A percentile compares a stretch with the other conserved stretches of the same genome.
These are phyloP conservation scores for Penicillium expansum DNA, from an alignment of 2,329 filamentous ascomycete genomes.

Conservation along the genomic window DNA sequence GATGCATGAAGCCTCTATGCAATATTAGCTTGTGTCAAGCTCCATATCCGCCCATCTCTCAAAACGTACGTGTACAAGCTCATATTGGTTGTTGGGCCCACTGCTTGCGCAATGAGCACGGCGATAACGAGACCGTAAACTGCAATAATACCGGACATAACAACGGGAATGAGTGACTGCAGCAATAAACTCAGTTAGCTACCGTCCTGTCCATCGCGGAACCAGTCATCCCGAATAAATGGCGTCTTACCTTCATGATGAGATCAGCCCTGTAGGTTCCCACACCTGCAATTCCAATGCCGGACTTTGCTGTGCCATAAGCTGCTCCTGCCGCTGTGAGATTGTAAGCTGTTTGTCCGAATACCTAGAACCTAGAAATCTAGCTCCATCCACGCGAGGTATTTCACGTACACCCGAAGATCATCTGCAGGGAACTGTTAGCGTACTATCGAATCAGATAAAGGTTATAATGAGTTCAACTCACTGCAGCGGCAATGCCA, in stretches of 20 bases:
- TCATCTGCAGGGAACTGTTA: constrained; percentile 44
- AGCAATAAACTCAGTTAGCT: constrained; percentile 19
- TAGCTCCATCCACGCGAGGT: constrained; percentile 7
- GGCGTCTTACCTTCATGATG: constrained; percentile 61
- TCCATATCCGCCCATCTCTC: not conserved
- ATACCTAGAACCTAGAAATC: not conserved
- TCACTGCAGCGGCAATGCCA: constrained; percentile 50
- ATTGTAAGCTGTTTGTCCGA: constrained; percentile 20
- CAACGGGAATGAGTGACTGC: constrained; percentile 51
- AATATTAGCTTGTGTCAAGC: constrained; percentile 25
- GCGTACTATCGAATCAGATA: constrained; percentile 11
- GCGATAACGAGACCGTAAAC: constrained; percentile 97
- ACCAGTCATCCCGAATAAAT: not conserved
- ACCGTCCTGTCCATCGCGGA: not conserved
- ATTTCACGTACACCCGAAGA: constrained; percentile 50
- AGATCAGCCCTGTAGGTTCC: constrained; percentile 64
- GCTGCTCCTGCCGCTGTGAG: constrained; percentile 60
- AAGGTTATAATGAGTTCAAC: constrained; percentile 19
- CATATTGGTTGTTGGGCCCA: constrained; percentile 69
- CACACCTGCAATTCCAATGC: constrained; percentile 66
- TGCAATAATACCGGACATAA: constrained; percentile 99
- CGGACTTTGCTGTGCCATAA: constrained; percentile 67
- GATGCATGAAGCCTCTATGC: constrained; percentile 81
- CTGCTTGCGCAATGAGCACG: constrained; percentile 89
- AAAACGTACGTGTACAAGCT: constrained; percentile 73